A percentile compares a stretch with the other conserved stretches of the same genome.
These are phyloP conservation scores for Dalechampia spathulata DNA, from an alignment of 441 rosid genomes.

Conservation along the genomic window DNA sequence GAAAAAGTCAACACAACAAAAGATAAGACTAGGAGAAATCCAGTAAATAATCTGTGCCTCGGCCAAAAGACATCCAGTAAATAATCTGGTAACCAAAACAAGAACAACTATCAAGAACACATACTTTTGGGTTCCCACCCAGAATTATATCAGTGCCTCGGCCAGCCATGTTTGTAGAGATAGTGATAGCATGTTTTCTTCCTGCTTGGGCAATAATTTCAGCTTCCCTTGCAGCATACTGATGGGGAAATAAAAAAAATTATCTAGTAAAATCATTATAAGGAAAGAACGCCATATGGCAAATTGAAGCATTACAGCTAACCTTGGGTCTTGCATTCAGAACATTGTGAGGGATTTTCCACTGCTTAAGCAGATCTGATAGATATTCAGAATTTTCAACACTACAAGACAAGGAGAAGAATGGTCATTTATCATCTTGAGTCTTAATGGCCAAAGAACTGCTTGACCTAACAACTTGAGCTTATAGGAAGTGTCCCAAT, in stretches of 20 bases:
- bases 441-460: not conserved
- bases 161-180: slow-evolving; percentile 99
- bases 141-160: slow-evolving; percentile 96
- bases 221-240: slow-evolving; percentile 98
- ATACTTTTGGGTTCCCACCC: slow-evolving; percentile 94
- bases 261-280: slow-evolving; percentile 10
- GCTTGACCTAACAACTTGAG: not conserved
- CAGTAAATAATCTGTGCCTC: too few species aligned
- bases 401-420: slow-evolving; percentile 42
- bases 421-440: slow-evolving; percentile 8
- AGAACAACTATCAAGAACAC: slow-evolving; percentile 14
- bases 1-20: not conserved
- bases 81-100: slow-evolving; percentile 2
- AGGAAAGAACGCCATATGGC: not conserved
- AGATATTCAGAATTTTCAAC: slow-evolving; percentile 91
- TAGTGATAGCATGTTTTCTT: slow-evolving; percentile 81
- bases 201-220: slow-evolving; percentile 96
- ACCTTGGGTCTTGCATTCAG: slow-evolving; percentile 98
- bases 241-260: slow-evolving; percentile 14
- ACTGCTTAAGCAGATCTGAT: slow-evolving; percentile 79
- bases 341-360: slow-evolving; percentile 86
- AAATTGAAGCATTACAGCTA: slow-evolving; percentile 11
- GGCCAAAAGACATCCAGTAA: too few species aligned
- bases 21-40: slow-evolving; percentile 5
- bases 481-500: not conserved